Evolutionary conservation across 192 early-diverging fungal species (phyloP).

Genomic region (Chytriomyces confervae): DNA sequence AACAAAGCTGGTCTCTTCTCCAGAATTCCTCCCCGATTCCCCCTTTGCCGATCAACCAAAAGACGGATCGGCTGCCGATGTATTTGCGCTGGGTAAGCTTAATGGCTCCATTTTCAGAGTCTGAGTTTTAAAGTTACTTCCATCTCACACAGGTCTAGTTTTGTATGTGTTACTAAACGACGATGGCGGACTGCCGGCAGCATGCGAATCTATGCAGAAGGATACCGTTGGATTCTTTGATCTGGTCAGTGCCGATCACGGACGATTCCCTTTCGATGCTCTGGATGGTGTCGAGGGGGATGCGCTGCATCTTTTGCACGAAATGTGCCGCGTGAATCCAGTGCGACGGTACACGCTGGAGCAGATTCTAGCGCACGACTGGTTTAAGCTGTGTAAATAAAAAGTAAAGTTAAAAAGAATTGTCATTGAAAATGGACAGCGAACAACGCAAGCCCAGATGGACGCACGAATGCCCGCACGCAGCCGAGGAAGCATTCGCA

Average conservation of each 20-base stretch:
- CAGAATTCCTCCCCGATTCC: slow-evolving; percentile 13
- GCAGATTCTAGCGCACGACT: slow-evolving; percentile 8
- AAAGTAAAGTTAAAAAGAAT: too few species aligned
- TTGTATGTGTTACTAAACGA: slow-evolving; percentile 28
- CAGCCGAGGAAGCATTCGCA: too few species aligned
- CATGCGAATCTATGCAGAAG: neutral
- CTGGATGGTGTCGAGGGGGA: neutral
- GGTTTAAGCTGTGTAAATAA: neutral
- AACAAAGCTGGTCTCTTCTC: neutral
- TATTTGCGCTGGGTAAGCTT: slow-evolving; percentile 33
- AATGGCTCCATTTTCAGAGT: too few species aligned
- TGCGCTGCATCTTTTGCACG: slow-evolving; percentile 17
- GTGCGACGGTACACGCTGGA: neutral
- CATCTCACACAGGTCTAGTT: neutral
- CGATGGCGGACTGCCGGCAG: slow-evolving; percentile 2
- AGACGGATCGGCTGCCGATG: slow-evolving; percentile 5
- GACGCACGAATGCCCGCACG: too few species aligned
- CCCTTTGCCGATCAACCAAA: neutral
- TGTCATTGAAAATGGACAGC: too few species aligned
- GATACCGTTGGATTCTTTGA: neutral
- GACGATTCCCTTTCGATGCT: slow-evolving; percentile 1
- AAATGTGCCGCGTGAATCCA: slow-evolving; percentile 30
- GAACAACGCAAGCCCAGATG: too few species aligned
- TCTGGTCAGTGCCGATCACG: neutral
- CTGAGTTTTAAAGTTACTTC: too few species aligned